These are phyloP conservation scores for Arthrinium phaeospermum DNA, from an alignment of 2,329 filamentous ascomycete genomes.

Conservation along the genomic window DNA sequence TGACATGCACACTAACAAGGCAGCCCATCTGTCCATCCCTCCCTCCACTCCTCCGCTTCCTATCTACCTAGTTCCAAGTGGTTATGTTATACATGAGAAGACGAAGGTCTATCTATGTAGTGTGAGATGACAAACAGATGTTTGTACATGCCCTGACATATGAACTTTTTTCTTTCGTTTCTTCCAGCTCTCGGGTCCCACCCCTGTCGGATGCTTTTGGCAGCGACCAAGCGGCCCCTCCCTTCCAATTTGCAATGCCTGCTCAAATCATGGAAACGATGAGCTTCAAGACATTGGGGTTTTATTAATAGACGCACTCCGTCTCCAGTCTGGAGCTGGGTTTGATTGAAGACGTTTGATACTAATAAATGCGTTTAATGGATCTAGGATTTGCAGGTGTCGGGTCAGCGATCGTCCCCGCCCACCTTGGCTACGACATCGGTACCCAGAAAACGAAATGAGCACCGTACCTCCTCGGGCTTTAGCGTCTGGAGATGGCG, in stretches of 20 bases:
- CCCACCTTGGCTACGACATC: slow-evolving; percentile 17
- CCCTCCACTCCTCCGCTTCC: not conserved
- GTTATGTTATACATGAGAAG: slow-evolving; percentile 5
- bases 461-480: slow-evolving; percentile 22
- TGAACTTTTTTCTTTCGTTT: not conserved
- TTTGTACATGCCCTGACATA: not conserved
- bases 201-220: not conserved
- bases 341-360: not conserved
- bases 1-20: slow-evolving; percentile 1
- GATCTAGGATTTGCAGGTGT: not conserved
- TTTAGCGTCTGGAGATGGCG: slow-evolving; percentile 20
- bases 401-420: not conserved
- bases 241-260: slow-evolving; percentile 2
- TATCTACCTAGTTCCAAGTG: not conserved
- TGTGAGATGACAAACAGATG: not conserved
- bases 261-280: not conserved
- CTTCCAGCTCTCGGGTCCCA: not conserved
- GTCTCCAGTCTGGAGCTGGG: not conserved
- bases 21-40: not conserved
- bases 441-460: slow-evolving; percentile 23
- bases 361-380: not conserved
- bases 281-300: not conserved
- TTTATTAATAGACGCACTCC: not conserved
- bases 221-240: not conserved
- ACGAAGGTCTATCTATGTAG: not conserved